These are phyloP conservation scores for Phyllachora maydis DNA, from an alignment of 2,329 filamentous ascomycete genomes.

Conservation along the genomic window DNA sequence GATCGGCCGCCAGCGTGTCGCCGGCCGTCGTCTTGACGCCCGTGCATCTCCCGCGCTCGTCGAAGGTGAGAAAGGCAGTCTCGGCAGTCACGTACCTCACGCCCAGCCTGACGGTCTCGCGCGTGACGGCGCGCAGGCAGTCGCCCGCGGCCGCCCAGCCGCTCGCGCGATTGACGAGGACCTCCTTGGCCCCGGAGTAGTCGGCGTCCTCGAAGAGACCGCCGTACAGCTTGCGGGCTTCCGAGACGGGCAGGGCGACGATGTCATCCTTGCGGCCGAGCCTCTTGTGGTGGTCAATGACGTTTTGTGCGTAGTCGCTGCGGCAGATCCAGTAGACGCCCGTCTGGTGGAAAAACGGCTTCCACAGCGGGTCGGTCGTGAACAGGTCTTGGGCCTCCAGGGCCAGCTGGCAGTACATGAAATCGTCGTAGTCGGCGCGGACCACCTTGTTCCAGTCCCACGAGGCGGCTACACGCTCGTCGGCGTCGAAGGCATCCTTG, in stretches of 20 bases:
- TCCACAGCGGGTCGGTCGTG: constrained; percentile 32
- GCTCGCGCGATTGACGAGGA: constrained; percentile 38
- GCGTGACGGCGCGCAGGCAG: constrained; percentile 30
- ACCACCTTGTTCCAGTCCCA: constrained; percentile 59
- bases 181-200: constrained; percentile 34
- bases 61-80: constrained; percentile 23
- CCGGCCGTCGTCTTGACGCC: constrained; percentile 28
- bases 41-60: constrained; percentile 17
- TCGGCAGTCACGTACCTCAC: constrained; percentile 37
- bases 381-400: constrained; percentile 46
- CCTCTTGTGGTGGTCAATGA: constrained; percentile 29
- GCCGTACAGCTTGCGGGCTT: constrained; percentile 26
- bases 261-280: constrained; percentile 18
- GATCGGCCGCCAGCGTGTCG: constrained; percentile 20
- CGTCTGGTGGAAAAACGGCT: constrained; percentile 33
- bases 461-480: constrained; percentile 34
- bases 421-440: constrained; percentile 45
- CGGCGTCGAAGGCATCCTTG: constrained; percentile 26
- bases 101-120: constrained; percentile 27
- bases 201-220: constrained; percentile 40
- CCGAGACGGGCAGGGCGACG: constrained; percentile 20
- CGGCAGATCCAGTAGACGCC: constrained; percentile 37
- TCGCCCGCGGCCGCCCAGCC: constrained; percentile 45
- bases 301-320: constrained; percentile 25
- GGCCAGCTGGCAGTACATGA: constrained; percentile 40